Percentiles rank a stretch among this genome's conserved stretches.
Conservation (phyloP, 2,329 filamentous ascomycete genomes). For the Xylaria arbuscula region DNA sequence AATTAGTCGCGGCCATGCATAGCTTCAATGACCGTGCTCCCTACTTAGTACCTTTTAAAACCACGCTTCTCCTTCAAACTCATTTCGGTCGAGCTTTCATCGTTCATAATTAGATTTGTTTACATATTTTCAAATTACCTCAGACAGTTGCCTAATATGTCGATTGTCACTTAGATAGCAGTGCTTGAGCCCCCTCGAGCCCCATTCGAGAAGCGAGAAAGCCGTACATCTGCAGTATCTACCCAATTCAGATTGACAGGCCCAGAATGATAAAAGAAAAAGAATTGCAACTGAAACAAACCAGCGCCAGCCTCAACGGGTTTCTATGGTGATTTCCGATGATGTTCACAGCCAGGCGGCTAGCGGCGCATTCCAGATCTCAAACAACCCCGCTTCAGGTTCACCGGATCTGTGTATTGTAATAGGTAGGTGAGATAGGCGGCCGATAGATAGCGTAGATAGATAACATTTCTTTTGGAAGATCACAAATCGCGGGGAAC, state of each 20-base stretch:
- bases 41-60: neutral
- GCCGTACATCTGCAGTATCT: neutral
- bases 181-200: neutral
- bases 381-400: conserved; percentile 32
- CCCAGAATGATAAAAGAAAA: no score
- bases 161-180: no score
- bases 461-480: conserved; percentile 4
- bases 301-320: conserved; percentile 17
- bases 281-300: conserved; percentile 2
- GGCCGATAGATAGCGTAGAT: neutral
- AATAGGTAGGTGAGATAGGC: conserved; percentile 11
- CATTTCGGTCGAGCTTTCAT: neutral
- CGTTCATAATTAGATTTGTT: neutral
- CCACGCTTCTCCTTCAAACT: neutral
- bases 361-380: conserved; percentile 40
- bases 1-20: neutral
- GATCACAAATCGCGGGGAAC: neutral
- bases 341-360: conserved; percentile 28
- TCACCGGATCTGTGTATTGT: conserved; percentile 9
- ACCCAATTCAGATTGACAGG: conserved; percentile 35
- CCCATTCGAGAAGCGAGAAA: neutral
- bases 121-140: neutral
- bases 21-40: neutral
- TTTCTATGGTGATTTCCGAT: conserved; percentile 24
- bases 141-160: neutral